phyloP scores from a whole-genome alignment of 2,329 filamentous ascomycete genomes.

The Monascus ruber region DNA sequence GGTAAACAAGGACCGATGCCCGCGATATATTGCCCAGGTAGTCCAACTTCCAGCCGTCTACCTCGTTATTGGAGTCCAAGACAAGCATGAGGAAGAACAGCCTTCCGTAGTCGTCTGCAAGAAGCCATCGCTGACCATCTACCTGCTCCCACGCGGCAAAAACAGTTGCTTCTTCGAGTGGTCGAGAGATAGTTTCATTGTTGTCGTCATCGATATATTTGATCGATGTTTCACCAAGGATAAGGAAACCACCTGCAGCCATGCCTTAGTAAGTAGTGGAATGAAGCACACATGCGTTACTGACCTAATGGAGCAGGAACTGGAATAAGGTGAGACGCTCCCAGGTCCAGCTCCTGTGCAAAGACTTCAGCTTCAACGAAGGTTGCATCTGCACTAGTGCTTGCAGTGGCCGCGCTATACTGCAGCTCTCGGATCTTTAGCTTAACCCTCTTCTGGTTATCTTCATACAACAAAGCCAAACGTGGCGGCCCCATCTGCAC shows the following conservation, averaged over 20 bases:
- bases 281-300: background rate
- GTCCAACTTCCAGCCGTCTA: slow-evolving; percentile 61
- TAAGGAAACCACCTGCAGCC: slow-evolving; percentile 53
- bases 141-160: slow-evolving; percentile 88
- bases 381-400: slow-evolving; percentile 41
- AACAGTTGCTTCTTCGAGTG: slow-evolving; percentile 62
- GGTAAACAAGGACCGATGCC: slow-evolving; percentile 66
- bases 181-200: slow-evolving; percentile 53
- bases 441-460: slow-evolving; percentile 45
- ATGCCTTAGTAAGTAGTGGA: slow-evolving; percentile 33
- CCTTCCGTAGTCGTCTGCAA: slow-evolving; percentile 83
- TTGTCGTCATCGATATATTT: slow-evolving; percentile 73
- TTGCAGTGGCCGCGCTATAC: slow-evolving; percentile 35
- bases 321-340: slow-evolving; percentile 51
- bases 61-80: slow-evolving; percentile 51
- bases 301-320: slow-evolving; percentile 43
- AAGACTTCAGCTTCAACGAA: slow-evolving; percentile 42
- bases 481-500: slow-evolving; percentile 44
- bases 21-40: slow-evolving; percentile 59
- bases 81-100: slow-evolving; percentile 76
- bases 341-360: slow-evolving; percentile 45
- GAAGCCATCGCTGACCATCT: slow-evolving; percentile 69
- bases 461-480: slow-evolving; percentile 55
- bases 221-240: slow-evolving; percentile 70
- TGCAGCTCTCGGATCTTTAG: slow-evolving; percentile 46